Conservation (phyloP, 163 green algal genomes). For the Scenedesmus sp. region DNA sequence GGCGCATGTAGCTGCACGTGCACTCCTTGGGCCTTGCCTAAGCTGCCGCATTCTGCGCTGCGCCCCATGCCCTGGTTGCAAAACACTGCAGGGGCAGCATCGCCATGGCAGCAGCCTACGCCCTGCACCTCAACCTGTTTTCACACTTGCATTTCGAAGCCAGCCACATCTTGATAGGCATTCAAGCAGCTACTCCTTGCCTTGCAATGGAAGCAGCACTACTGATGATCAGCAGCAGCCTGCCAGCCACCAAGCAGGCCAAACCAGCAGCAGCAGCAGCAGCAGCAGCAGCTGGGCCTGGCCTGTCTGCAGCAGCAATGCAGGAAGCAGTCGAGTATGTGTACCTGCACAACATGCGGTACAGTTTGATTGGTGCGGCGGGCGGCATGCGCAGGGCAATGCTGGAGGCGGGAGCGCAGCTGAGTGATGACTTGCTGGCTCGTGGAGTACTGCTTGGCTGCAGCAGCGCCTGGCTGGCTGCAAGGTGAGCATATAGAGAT, state of each 20-base stretch:
- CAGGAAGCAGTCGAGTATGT: slow-evolving; percentile 5
- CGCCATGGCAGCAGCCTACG: slow-evolving; percentile 17
- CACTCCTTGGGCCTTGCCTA: too few relatives aligned
- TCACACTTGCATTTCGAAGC: background rate
- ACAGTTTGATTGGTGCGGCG: slow-evolving; percentile 33
- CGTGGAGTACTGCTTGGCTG: slow-evolving; percentile 46
- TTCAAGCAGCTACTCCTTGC: slow-evolving; percentile 14
- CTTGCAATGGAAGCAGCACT: slow-evolving; percentile 21
- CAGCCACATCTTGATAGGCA: background rate
- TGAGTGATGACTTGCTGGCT: slow-evolving; percentile 49
- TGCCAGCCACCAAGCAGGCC: background rate
- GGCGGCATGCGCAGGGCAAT: background rate
- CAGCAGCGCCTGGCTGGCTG: slow-evolving; percentile 3
- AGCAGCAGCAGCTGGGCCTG: background rate
- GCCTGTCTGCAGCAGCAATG: background rate
- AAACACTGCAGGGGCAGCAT: slow-evolving; percentile 17
- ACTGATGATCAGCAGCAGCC: slow-evolving; percentile 7
- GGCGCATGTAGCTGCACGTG: too few relatives aligned
- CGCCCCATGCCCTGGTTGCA: background rate
- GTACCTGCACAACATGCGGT: slow-evolving; percentile 29
- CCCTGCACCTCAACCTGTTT: slow-evolving; percentile 34
- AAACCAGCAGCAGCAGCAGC: slow-evolving; percentile 17
- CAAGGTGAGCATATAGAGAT: background rate
- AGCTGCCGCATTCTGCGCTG: background rate
- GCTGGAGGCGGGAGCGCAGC: slow-evolving; percentile 39